Base-by-base conservation (phyloP, 2,329 filamentous ascomycete species). In the Pestalotiopsis sp. region DNA sequence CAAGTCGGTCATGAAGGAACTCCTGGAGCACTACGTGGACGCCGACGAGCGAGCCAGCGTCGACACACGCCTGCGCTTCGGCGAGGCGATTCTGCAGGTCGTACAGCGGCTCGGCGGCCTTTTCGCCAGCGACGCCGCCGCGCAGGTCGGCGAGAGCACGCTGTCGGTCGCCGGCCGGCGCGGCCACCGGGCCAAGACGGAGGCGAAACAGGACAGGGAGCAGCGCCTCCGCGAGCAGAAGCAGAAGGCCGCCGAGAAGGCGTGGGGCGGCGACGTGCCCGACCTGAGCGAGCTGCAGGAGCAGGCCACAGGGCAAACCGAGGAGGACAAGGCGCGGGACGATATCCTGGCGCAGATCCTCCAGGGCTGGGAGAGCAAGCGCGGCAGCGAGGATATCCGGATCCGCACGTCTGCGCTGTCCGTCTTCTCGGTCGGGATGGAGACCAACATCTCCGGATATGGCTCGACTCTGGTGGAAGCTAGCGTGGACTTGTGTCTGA, bases 361-460 rank as follows among this genome's bases (percentile, higher is more conserved):
- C 0, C 80, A 84, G 14, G 90, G 89, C 0, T 93, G 91, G 91
- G 85, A 90, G 71, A 85, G 89, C 69, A 89, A 88, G 67, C 81
- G 84, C 17, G 90, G 89, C 0, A 84, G 85, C 68, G 91, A 94
- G 75, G 91, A 94, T 73, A 81, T 93, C 13, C 85, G 92, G 3
- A 86, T 94, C 71, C 87, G 92, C 1, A 81, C 90, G 14, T 93
- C 91, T 24, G 89, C 91, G 3, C 77, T 94, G 6, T 91, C 90
- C 4, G 85, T 94, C 60, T 81, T 94, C 57, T 86, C 86, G 0
- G 79, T 80, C 1, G 83, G 84, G 0, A 77, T 93, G 30, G 90
- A 93, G 75, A 86, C 83, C 1, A 90, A 89, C 70, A 79, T 90
- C 3, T 78, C 80, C 1, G 88, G 88, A 0, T 77, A 91, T 30